Base-by-base conservation (phyloP, 441 rosid genomes). In the Capsella rubella region DNA sequence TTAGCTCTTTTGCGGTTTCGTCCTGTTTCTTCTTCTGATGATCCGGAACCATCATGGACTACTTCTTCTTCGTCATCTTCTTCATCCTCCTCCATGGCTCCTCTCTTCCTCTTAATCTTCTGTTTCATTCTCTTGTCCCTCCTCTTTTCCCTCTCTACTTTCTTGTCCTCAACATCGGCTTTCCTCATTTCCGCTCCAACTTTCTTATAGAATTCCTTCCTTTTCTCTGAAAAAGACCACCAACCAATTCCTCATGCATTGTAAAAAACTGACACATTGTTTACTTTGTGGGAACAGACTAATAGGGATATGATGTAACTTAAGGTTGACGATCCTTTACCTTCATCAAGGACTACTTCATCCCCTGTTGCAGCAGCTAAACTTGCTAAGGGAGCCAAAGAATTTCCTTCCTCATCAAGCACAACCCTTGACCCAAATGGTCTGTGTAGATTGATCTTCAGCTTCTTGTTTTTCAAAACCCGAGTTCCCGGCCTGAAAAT, bases 361-460 rank as follows among this genome's bases (percentile, higher is more conserved):
- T 66, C 80, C 64, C 53, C 78, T 15, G 64, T 81, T 50, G 80
- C 57, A 58, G 84, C 90, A 69, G 94, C 99, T 69, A 94, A 61
- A 79, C 81, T 83, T 67, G 99, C 94, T 25, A 92, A 86, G 14
- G 96, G 97, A 65, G 95, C 87, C 66, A 82, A 83, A 4, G 93
- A 64, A 50, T 89, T 88, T 72, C 97, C 96, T 72, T 89, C 89
- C 64, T 95, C 99, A 37, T 95, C 97, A 57, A 90, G 90, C 79
- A 89, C 89, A 46, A 86, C 85, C 77, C 92, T 82, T 28, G 89
- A 75, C 71, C 99, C 99, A 16, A 71, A 78, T 31, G 97, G 97
- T 73, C 95, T 89, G 76, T 92, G 85, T 32, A 78, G 80, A 69
- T 87, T 92, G 78, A 95, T 95, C 88, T 90, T 95, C 74, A 90